phyloP scores from a whole-genome alignment of 495 filamentous ascomycete species.

The Aspergillus sparsus region DNA sequence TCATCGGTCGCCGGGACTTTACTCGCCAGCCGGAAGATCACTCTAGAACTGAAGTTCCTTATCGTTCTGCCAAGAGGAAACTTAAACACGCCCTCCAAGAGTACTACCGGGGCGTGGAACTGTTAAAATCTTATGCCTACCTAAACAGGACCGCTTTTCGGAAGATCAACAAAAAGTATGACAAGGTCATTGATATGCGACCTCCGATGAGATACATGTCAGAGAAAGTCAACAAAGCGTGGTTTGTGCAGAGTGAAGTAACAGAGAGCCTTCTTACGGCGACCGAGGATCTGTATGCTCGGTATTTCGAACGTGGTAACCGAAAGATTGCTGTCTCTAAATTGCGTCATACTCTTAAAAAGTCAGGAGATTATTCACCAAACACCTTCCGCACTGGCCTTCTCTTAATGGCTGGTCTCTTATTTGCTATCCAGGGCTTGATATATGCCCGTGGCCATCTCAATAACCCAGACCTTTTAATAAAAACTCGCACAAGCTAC shows the following conservation, averaged over 20 bases:
- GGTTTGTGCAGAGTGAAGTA: constrained; percentile 84
- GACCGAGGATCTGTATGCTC: constrained; percentile 86
- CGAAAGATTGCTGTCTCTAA: constrained; percentile 87
- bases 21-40: constrained; percentile 52
- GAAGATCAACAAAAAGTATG: constrained; percentile 98
- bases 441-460: constrained; percentile 63
- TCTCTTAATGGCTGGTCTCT: constrained; percentile 68
- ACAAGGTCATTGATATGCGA: constrained; percentile 80
- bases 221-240: constrained; percentile 86
- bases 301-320: constrained; percentile 89
- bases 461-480: constrained; percentile 41
- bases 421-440: constrained; percentile 75
- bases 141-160: constrained; percentile 91
- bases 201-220: constrained; percentile 82
- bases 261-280: constrained; percentile 73
- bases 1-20: constrained; percentile 59
- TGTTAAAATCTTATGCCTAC: constrained; percentile 85
- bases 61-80: constrained; percentile 83
- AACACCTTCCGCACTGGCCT: constrained; percentile 79
- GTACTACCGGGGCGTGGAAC: constrained; percentile 87
- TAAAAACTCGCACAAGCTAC: constrained; percentile 65
- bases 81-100: constrained; percentile 88
- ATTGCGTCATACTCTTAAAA: constrained; percentile 67
- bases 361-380: constrained; percentile 66
- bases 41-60: constrained; percentile 62